Base-by-base conservation (phyloP, 202 grass and related monocot genomes). In the Brachypodium distachyon region DNA sequence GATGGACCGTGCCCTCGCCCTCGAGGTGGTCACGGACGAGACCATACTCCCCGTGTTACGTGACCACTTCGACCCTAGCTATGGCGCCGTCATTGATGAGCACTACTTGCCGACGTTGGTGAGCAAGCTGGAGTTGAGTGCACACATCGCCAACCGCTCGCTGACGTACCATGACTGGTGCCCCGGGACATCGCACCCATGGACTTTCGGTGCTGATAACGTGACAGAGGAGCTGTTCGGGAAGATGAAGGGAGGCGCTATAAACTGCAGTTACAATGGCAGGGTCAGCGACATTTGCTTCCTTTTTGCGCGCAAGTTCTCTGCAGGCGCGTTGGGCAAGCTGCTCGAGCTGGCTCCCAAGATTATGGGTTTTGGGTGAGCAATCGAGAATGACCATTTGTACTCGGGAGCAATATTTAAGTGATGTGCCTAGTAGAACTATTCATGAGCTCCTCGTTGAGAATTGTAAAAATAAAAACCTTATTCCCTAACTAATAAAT, bases 281-380 rank as follows among this genome's bases (percentile, higher is more conserved):
- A 56, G 7, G 11, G 37, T 22, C 0, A 51, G 7, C 2, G 81
- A 69, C 23, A n/a, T 79, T 14, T 97, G 88, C 74, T 79, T 33
- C 75, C 1, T 93, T 83, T 97, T 97, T 41, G 88, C 86, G 5
- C 83, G 90, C 78, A 97, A 93, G 75, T 97, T 97, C 81, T 14
- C 73, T 37, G 78, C 90, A 0, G 84, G 83, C 40, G 7, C 90
- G 4, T 68, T 89, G 57, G 58, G 44, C 22, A 26, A 70, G 51
- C 50, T 97, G 83, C 70, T 97, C 67, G 55, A 54, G 6, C 42
- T 97, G 14, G 93, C 87, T 31, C 90, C 90, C 14, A 86, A 67
- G 25, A 40, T 91, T 4, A 51, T 90, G 81, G 86, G 81, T 0
- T 86, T 89, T 28, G 79, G 72, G 16, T 78, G 70, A 84, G 4